phyloP scores from a whole-genome alignment of 495 filamentous ascomycete genomes.

The Aspergillus ostianus region DNA sequence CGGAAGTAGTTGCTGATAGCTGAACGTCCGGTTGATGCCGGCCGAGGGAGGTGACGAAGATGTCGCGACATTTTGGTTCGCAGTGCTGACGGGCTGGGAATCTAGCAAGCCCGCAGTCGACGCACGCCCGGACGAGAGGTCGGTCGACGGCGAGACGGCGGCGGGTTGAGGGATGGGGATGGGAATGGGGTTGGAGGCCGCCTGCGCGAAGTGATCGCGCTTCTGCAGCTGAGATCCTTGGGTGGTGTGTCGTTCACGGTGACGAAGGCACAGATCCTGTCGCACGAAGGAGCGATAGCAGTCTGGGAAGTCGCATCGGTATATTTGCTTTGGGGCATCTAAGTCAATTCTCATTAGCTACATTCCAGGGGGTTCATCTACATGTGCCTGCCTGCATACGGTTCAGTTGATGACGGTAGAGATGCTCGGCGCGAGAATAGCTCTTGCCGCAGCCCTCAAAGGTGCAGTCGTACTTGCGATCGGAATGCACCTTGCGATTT shows the following conservation, averaged over 20 bases:
- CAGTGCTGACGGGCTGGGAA: not conserved
- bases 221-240: conserved; percentile 91
- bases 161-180: conserved; percentile 15
- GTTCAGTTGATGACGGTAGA: conserved; percentile 95
- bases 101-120: not conserved
- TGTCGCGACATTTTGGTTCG: conserved; percentile 4
- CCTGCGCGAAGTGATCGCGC: conserved; percentile 61
- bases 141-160: conserved; percentile 9
- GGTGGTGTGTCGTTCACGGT: conserved; percentile 94
- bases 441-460: conserved; percentile 90
- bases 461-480: conserved; percentile 94
- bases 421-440: conserved; percentile 94
- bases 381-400: conserved; percentile 51
- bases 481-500: conserved; percentile 75
- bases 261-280: conserved; percentile 89
- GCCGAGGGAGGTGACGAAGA: conserved; percentile 17
- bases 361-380: not conserved
- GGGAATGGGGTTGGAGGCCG: conserved; percentile 20
- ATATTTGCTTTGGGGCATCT: conserved; percentile 91
- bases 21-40: conserved; percentile 17
- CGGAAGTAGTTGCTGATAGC: conserved; percentile 21
- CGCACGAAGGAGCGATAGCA: conserved; percentile 90
- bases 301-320: conserved; percentile 89
- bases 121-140: not conserved
- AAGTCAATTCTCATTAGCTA: conserved; percentile 15